Evolutionary conservation across 2,329 filamentous ascomycete genomes (phyloP).

Genomic region (Bipolaris zeicola): DNA sequence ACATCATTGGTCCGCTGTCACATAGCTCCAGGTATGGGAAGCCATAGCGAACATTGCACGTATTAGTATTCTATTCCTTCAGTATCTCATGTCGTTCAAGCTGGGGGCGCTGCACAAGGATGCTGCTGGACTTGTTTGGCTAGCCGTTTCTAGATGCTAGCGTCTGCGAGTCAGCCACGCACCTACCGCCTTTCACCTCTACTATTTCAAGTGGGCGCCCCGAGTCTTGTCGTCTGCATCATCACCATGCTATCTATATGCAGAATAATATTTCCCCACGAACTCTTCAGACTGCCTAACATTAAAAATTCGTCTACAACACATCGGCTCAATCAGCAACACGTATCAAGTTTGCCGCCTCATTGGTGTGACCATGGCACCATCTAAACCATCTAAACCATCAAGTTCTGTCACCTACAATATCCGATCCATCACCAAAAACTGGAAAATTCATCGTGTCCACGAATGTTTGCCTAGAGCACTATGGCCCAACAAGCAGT

Average conservation of each 20-base stretch:
- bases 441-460: constrained; percentile 5
- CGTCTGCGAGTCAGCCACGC: constrained; percentile 10
- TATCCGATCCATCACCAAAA: constrained; percentile 5
- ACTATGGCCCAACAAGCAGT: constrained; percentile 9
- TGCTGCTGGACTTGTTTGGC: neutral
- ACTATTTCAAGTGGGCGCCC: constrained; percentile 5
- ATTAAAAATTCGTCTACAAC: neutral
- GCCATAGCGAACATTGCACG: neutral
- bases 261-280: neutral
- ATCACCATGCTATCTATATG: constrained; percentile 9
- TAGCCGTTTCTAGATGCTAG: constrained; percentile 6
- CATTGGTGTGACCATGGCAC: constrained; percentile 4
- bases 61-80: neutral
- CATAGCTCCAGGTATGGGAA: neutral
- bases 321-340: neutral
- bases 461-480: constrained; percentile 7
- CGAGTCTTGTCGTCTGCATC: neutral
- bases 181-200: constrained; percentile 10
- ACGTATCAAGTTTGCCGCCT: neutral
- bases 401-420: neutral
- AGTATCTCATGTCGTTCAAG: neutral
- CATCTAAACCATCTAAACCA: neutral
- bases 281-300: neutral
- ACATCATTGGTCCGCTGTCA: constrained; percentile 11
- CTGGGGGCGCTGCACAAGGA: neutral